Evolutionary conservation across 352 stramenopile genomes (phyloP), one percentile per base, ranked within the genome.

Genomic region (Phytophthora meadii): DNA sequence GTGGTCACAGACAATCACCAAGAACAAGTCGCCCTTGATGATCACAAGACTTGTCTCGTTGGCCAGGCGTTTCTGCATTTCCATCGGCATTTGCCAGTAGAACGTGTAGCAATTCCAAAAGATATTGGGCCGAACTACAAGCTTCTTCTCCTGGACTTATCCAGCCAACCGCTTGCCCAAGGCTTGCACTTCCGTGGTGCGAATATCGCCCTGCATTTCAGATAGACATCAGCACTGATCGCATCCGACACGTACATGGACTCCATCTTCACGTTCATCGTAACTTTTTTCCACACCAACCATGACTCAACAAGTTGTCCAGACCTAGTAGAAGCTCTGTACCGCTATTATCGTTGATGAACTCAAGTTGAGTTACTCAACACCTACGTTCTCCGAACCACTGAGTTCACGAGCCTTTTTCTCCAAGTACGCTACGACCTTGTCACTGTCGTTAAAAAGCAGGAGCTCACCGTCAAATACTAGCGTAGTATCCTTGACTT

Each of bases 11-110:
- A 32, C 94, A 82, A 70, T 99, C 97, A 5, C 96, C 95, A 1
- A 99, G 72, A 15, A 99, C 30, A 98, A 91, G 74, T 99, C 97
- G 19, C 97, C 97, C 71, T 99, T 99, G 14, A 98, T 81, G 74
- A 99, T 98, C 50, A 98, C 92, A 28, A 99, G 81, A 50, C 90
- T 76, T 27, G 81, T 72, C 10, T 85, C 73, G 0, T 24, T 46
- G 6, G 44, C 37, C 4, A 93, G 17, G 0, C 70, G 70, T n/a
- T 24, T 67, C 7, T 66, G 56, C 17, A 92, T 36, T 19, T 79
- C 57, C 6, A 46, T 46, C 0, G 82, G 78, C 64, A 91, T 76
- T 27, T 93, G 78, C 59, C 77, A 90, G 68, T 88, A 90, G 63
- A 82, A 89, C 14, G 54, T 77, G 70, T 87, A 89, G 48, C 80